Base-by-base conservation (phyloP, 129 eudicot species). In the Tagetes erecta region DNA sequence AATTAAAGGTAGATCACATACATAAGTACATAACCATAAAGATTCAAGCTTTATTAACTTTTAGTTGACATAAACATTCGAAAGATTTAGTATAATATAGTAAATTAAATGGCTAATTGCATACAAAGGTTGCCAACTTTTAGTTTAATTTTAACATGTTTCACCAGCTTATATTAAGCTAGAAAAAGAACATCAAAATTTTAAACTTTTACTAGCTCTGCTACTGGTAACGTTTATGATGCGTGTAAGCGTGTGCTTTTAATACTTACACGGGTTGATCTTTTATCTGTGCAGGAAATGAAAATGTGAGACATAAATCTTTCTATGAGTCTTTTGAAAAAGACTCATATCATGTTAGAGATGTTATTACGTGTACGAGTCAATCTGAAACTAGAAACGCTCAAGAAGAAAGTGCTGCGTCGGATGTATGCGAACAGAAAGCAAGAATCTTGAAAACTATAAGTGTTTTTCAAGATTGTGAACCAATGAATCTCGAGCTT, bases 251-350 rank as follows among this genome's bases (percentile, higher is more conserved):
- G 44, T 34, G 13, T 46, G 20, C 72, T 63, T 51, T 51, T 36
- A 4, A 11, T 53, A 55, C 35, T 57, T 68, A 42, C 75, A 45
- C 50, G 42, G 68, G 35, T 67, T 58, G 51, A 69, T 45, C 34
- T 68, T 47, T 38, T 33, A 37, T 67, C 35, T 57, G 50, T 39
- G 67, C 83, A 89, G 96, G 80, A 62, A 39, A 30, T 51, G 67
- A 75, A 30, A 64, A 64, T 38, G 27, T 51, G 52, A 68, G 64
- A 38, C 69, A 45, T 31, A 73, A 80, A 52, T 20, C 70, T 11
- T 65, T 39, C n/a, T 20, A 76, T 66, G 80, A 83, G 46, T 68
- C 75, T 53, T 14, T 12, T 11, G 69, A 56, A 64, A 74, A 77
- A 27, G 79, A 58, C 27, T 51, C 70, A 34, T 2, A 64, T 55